phyloP scores from a whole-genome alignment of 2,329 filamentous ascomycete species.

The Sporothrix globosa region DNA sequence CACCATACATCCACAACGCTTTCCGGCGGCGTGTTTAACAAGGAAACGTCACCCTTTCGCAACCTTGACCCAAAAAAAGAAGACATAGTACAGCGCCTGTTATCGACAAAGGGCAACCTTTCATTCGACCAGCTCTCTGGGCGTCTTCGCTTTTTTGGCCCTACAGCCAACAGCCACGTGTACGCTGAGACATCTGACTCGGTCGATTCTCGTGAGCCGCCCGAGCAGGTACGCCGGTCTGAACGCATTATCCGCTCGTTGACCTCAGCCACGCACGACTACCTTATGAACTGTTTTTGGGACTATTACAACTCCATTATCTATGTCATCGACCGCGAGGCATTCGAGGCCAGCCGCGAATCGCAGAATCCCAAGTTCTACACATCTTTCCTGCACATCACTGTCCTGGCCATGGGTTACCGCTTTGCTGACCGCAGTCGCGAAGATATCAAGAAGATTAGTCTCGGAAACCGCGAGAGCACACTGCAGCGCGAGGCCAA shows the following conservation, averaged over 20 bases:
- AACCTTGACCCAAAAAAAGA: slow-evolving; percentile 50
- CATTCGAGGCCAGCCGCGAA: slow-evolving; percentile 54
- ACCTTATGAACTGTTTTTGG: slow-evolving; percentile 58
- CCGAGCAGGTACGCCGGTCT: slow-evolving; percentile 52
- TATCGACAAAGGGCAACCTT: slow-evolving; percentile 55
- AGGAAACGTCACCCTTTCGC: slow-evolving; percentile 44
- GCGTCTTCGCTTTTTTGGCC: slow-evolving; percentile 56
- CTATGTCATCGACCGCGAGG: slow-evolving; percentile 53
- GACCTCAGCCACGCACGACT: slow-evolving; percentile 53
- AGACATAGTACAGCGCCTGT: slow-evolving; percentile 53
- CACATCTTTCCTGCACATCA: slow-evolving; percentile 56
- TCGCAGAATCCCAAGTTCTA: slow-evolving; percentile 54
- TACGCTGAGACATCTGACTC: slow-evolving; percentile 48
- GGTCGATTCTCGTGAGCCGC: slow-evolving; percentile 46
- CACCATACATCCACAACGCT: not conserved
- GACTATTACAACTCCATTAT: slow-evolving; percentile 55
- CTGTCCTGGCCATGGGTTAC: slow-evolving; percentile 57
- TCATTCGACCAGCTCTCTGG: slow-evolving; percentile 57
- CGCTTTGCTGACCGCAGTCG: slow-evolving; percentile 54
- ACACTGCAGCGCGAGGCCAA: slow-evolving; percentile 58
- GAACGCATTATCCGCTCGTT: slow-evolving; percentile 54
- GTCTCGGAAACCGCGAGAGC: slow-evolving; percentile 53
- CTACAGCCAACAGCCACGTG: slow-evolving; percentile 58
- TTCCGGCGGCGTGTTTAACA: slow-evolving; percentile 29
- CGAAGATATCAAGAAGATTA: slow-evolving; percentile 53